phyloP scores from a whole-genome alignment of 768 basidiomycete genomes.

The Lactarius vividus region DNA sequence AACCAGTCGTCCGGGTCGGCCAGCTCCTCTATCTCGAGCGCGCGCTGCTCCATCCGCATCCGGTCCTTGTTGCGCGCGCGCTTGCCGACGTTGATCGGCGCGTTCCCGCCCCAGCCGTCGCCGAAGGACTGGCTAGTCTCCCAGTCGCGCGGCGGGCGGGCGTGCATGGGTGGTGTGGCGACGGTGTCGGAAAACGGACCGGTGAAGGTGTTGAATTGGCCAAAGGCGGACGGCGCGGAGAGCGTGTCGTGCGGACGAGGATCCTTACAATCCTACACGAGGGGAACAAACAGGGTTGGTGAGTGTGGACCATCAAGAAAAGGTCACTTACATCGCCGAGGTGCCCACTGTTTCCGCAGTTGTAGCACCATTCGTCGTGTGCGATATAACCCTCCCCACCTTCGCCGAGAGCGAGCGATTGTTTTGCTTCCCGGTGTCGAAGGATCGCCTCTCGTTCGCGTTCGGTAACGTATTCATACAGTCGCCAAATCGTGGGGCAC shows the following conservation, averaged over 20 bases:
- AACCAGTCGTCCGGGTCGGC: conserved; percentile 72
- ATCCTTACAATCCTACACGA: conserved; percentile 57
- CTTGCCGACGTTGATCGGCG: conserved; percentile 62
- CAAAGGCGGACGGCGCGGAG: conserved; percentile 64
- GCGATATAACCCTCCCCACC: conserved; percentile 81
- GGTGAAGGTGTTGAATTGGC: conserved; percentile 53
- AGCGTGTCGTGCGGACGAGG: conserved; percentile 43
- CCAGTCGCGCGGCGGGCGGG: conserved; percentile 44
- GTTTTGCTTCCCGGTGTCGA: conserved; percentile 48
- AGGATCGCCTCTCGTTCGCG: conserved; percentile 48
- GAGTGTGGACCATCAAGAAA: background rate
- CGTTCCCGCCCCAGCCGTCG: conserved; percentile 46
- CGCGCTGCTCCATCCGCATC: conserved; percentile 52
- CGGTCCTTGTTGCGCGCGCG: conserved; percentile 60
- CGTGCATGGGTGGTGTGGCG: conserved; percentile 25
- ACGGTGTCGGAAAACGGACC: conserved; percentile 57
- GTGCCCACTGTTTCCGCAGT: conserved; percentile 71
- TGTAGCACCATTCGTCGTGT: conserved; percentile 76
- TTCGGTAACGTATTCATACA: conserved; percentile 68
- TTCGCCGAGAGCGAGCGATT: conserved; percentile 50
- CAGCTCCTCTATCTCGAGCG: conserved; percentile 42
- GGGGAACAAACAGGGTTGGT: background rate
- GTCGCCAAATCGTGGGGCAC: conserved; percentile 79
- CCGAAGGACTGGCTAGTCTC: conserved; percentile 40
- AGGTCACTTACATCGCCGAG: conserved; percentile 67